Conservation (phyloP, 176 grass and related monocot species). For the Oryza punctata region DNA sequence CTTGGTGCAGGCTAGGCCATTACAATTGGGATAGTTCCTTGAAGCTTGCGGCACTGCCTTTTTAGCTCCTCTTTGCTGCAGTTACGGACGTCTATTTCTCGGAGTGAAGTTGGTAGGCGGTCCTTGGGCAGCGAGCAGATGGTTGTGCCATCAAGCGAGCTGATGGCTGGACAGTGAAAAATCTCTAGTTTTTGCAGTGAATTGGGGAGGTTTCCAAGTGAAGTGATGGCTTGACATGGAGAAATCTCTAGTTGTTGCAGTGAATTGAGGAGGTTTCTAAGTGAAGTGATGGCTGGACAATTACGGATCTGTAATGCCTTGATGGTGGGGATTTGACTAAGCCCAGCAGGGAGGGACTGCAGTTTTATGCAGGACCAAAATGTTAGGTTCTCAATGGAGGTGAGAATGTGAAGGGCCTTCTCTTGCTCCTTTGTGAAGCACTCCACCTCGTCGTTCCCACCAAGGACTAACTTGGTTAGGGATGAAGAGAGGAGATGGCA, state of each 20-base stretch:
- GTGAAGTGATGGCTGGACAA: not conserved
- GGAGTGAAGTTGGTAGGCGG: not conserved
- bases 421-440: not conserved
- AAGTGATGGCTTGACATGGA: too few relatives aligned
- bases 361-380: not conserved
- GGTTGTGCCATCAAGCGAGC: not conserved
- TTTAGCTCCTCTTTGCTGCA: not conserved
- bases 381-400: not conserved
- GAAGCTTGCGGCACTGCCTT: not conserved
- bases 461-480: accelerated
- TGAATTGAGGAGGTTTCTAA: not conserved
- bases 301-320: accelerated
- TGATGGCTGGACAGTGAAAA: accelerated
- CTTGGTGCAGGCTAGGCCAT: not conserved
- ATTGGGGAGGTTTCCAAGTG: not conserved
- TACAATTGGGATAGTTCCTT: slow-evolving; percentile 4
- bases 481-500: slow-evolving; percentile 17
- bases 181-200: not conserved
- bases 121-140: not conserved
- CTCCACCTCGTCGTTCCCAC: accelerated
- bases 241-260: too few relatives aligned
- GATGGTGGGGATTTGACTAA: not conserved
- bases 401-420: not conserved
- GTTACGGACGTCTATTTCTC: accelerated
- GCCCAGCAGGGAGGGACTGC: not conserved